A percentile compares a stretch with the other conserved stretches of the same genome.
Evolutionary conservation across 345 rosid species (phyloP).

Genomic region (Garcia nutans): DNA sequence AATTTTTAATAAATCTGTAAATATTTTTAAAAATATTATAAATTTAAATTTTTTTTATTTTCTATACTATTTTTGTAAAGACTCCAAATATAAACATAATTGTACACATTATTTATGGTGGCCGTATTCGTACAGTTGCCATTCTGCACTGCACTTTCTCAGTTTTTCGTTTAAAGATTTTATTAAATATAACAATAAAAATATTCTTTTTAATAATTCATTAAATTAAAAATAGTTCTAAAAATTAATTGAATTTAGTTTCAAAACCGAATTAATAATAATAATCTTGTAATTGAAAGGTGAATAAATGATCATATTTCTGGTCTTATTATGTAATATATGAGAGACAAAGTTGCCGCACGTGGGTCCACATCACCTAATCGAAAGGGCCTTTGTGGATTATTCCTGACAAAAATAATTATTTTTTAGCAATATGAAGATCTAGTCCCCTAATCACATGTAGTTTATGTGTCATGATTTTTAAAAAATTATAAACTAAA

Average conservation of each 20-base stretch:
- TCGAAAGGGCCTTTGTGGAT: conserved; percentile 21
- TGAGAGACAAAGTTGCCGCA: neutral
- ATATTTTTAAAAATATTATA: no score
- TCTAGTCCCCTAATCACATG: conserved; percentile 22
- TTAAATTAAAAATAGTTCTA: no score
- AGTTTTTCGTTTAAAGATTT: no score
- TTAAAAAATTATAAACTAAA: no score
- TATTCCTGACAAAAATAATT: conserved; percentile 23
- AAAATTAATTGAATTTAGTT: no score
- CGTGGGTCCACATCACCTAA: conserved; percentile 14
- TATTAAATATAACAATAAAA: no score
- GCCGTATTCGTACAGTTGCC: neutral
- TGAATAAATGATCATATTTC: neutral
- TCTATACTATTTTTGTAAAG: no score
- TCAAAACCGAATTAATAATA: neutral
- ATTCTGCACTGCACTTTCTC: neutral
- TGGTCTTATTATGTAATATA: neutral
- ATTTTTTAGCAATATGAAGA: neutral
- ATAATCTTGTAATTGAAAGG: neutral
- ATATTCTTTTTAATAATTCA: no score
- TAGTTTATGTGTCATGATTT: neutral
- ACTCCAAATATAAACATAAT: no score
- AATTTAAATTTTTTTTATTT: no score
- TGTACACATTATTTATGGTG: neutral
- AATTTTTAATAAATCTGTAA: no score